phyloP scores from a whole-genome alignment of 2,329 filamentous ascomycete species.

The Phoma sp. region DNA sequence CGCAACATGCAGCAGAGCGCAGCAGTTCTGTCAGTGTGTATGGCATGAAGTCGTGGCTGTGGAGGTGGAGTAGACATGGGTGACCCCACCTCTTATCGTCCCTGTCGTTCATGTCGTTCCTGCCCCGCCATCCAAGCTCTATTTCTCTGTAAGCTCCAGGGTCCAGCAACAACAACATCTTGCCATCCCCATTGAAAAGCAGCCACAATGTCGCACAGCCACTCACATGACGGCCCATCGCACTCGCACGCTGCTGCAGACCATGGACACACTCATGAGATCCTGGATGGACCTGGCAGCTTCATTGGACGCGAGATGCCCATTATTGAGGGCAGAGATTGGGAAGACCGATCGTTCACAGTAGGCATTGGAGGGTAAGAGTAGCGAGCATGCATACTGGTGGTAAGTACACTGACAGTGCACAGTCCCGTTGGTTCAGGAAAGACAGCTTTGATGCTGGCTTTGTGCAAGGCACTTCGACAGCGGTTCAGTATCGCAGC shows the following conservation, averaged over 20 bases:
- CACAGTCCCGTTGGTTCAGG: slow-evolving; percentile 89
- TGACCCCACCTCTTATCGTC: slow-evolving; percentile 22
- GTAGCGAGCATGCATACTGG: not conserved
- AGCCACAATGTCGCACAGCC: slow-evolving; percentile 39
- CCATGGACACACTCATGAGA: slow-evolving; percentile 95
- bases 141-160: slow-evolving; percentile 12
- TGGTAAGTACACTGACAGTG: slow-evolving; percentile 2
- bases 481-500: slow-evolving; percentile 84
- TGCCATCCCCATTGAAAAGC: not conserved
- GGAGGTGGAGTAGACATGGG: slow-evolving; percentile 11
- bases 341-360: slow-evolving; percentile 89
- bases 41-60: not conserved
- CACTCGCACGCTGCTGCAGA: slow-evolving; percentile 65
- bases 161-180: slow-evolving; percentile 3
- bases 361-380: slow-evolving; percentile 93
- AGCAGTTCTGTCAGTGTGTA: not conserved
- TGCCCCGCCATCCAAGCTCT: slow-evolving; percentile 31
- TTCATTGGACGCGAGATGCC: slow-evolving; percentile 92
- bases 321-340: slow-evolving; percentile 84
- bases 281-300: slow-evolving; percentile 90
- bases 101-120: not conserved
- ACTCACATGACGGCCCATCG: slow-evolving; percentile 45
- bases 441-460: slow-evolving; percentile 96
- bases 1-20: not conserved
- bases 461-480: slow-evolving; percentile 84